phyloP scores from a whole-genome alignment of 768 basidiomycete genomes.

The Pisolithus orientalis region DNA sequence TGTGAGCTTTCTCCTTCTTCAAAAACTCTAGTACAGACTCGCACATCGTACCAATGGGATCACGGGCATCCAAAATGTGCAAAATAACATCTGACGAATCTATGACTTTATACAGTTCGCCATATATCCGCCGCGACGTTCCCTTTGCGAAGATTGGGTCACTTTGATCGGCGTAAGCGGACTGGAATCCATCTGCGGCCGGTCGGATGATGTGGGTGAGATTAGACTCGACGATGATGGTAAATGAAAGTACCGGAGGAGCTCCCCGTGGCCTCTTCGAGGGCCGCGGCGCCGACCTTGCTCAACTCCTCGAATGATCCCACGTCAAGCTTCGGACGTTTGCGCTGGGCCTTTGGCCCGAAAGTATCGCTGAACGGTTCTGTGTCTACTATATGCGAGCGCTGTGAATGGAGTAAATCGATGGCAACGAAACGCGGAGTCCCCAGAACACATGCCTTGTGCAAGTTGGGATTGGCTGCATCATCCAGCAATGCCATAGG shows the following conservation, averaged over 20 bases:
- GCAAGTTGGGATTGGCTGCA: slow-evolving; percentile 69
- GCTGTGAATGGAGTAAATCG: slow-evolving; percentile 36
- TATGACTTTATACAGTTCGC: slow-evolving; percentile 98
- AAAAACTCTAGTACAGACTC: slow-evolving; percentile 90
- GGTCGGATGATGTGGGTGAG: slow-evolving; percentile 8
- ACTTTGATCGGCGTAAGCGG: slow-evolving; percentile 70
- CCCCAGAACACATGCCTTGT: slow-evolving; percentile 50
- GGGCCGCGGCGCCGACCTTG: slow-evolving; percentile 50
- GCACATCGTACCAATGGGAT: slow-evolving; percentile 93
- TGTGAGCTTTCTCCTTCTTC: slow-evolving; percentile 94
- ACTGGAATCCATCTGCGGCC: slow-evolving; percentile 35
- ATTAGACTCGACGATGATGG: neutral
- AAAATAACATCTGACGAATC: slow-evolving; percentile 97
- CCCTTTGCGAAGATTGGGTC: slow-evolving; percentile 95
- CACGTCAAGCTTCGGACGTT: slow-evolving; percentile 80
- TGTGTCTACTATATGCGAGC: slow-evolving; percentile 90
- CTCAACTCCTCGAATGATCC: slow-evolving; percentile 90
- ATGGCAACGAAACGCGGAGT: neutral
- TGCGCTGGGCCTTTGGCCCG: slow-evolving; percentile 92
- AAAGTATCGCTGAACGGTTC: slow-evolving; percentile 95
- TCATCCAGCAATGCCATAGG: slow-evolving; percentile 96
- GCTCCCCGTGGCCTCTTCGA: slow-evolving; percentile 45
- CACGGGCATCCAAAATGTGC: slow-evolving; percentile 92
- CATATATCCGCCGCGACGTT: slow-evolving; percentile 92
- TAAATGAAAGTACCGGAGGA: slow-evolving; percentile 35